A percentile compares a stretch with the other conserved stretches of the same genome.
Conservation (phyloP, 2,329 filamentous ascomycete genomes). For the Trichoderma harzianum region DNA sequence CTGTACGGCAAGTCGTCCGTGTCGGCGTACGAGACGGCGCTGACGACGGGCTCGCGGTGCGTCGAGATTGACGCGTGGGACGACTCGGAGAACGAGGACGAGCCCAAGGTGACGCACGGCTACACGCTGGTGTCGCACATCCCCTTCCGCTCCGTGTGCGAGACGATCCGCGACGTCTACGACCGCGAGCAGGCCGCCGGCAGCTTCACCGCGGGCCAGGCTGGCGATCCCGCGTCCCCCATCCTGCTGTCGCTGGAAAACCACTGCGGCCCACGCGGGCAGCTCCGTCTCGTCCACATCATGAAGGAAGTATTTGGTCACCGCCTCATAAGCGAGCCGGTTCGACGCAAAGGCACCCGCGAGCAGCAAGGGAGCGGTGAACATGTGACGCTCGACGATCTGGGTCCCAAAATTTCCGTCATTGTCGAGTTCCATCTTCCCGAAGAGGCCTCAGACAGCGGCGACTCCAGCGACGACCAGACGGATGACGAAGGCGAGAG, state of each 20-base stretch:
- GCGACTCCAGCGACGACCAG: slow-evolving; percentile 38
- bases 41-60: slow-evolving; percentile 62
- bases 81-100: slow-evolving; percentile 54
- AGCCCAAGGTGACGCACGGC: slow-evolving; percentile 69
- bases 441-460: slow-evolving; percentile 44
- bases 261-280: slow-evolving; percentile 58
- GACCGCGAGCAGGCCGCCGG: slow-evolving; percentile 52
- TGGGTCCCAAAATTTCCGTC: slow-evolving; percentile 61
- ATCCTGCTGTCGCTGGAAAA: slow-evolving; percentile 66
- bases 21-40: slow-evolving; percentile 59
- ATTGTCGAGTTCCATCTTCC: slow-evolving; percentile 66
- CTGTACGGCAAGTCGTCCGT: slow-evolving; percentile 62
- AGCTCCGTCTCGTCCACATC: slow-evolving; percentile 59
- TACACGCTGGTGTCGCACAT: slow-evolving; percentile 66
- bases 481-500: slow-evolving; percentile 43
- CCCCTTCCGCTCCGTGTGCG: slow-evolving; percentile 61
- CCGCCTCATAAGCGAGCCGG: slow-evolving; percentile 54
- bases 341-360: slow-evolving; percentile 53
- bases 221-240: slow-evolving; percentile 47
- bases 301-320: slow-evolving; percentile 62
- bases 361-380: slow-evolving; percentile 50
- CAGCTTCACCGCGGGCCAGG: slow-evolving; percentile 25
- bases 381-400: slow-evolving; percentile 56
- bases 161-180: slow-evolving; percentile 60
- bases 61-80: slow-evolving; percentile 76